Conservation (phyloP, 495 filamentous ascomycete species). For the Massariosphaeria phaeospora region DNA sequence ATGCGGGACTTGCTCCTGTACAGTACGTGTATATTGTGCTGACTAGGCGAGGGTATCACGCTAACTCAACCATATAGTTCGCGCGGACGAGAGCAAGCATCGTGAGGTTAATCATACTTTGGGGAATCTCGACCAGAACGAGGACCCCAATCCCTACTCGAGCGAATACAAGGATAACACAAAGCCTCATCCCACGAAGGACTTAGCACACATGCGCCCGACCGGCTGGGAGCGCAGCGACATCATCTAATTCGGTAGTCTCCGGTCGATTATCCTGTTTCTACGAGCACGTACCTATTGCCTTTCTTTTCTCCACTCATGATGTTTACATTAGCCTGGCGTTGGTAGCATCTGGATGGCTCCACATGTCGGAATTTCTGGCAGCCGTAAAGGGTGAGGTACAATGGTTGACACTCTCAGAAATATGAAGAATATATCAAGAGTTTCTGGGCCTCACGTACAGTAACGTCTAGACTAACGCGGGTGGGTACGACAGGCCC, state of each 20-base stretch:
- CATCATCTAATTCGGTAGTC: slow-evolving; percentile 50
- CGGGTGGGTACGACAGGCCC: no score
- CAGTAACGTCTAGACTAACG: no score
- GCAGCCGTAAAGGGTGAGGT: no score
- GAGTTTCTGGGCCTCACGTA: no score
- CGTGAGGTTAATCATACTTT: slow-evolving; percentile 96
- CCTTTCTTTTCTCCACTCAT: slow-evolving; percentile 8
- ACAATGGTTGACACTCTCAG: no score
- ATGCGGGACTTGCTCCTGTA: slow-evolving; percentile 86
- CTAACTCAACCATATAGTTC: slow-evolving; percentile 42
- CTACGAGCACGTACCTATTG: no score
- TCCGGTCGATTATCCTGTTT: no score
- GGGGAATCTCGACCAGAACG: slow-evolving; percentile 71
- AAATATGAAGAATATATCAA: no score
- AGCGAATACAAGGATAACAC: slow-evolving; percentile 62
- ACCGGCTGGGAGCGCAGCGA: slow-evolving; percentile 81
- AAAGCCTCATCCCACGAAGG: slow-evolving; percentile 65
- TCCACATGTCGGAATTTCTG: no score
- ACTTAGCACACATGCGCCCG: slow-evolving; percentile 60
- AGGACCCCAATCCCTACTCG: slow-evolving; percentile 88
- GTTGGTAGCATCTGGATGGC: no score
- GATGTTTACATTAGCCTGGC: background rate
- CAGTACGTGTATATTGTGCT: slow-evolving; percentile 30
- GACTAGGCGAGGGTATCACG: background rate
- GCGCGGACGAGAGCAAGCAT: slow-evolving; percentile 95